Base-by-base conservation (phyloP, 805 yeast genomes). In the Nakazawaea molendinolei region DNA sequence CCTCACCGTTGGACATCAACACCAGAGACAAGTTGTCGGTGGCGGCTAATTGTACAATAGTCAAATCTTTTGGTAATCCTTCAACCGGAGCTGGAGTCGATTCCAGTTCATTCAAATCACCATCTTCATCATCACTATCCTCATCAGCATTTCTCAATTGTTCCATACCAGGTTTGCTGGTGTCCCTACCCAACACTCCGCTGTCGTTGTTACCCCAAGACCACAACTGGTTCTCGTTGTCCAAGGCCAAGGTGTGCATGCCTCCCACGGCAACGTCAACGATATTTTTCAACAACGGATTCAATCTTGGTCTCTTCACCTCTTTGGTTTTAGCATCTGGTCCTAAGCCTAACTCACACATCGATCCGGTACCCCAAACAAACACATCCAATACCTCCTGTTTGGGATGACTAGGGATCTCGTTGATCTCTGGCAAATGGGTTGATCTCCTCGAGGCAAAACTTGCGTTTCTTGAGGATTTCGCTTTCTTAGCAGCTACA, bases 201-300 rank as follows among this genome's bases (percentile, higher is more conserved):
- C 87, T 79, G 51, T 92, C 99, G 49, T 92, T 92, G 31, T 85
- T 83, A 40, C 99, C 99, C 99, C 99, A 92, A 3, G 96, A 83
- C 96, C 97, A 92, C n/a, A 92, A 59, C 40, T 73, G 67, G 46
- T 86, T 86, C 13, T 75, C 63, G 26, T 73, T 57, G 53, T 87
- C 97, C 34, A 90, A 60, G 0, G 90, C 97, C 30, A 92, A 54
- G 1, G 83, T 75, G 53, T 92, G 99, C 82, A 92, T 90, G 34
- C 98, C 99, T 34, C 99, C 99, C 18, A 77, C 95, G 1, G 95
- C 86, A 50, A 92, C 67, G 44, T 86, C 90, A 19, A 87, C 92
- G 37, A 92, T 76, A 2, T 82, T 80, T 2, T 75, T 65, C 43
- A 92, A 65, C 41, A 66, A 76, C 2, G 95, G 87, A 49, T 89